Evolutionary conservation across 108 stramenopile genomes (phyloP).

Genomic region (Cyclotella sp.): DNA sequence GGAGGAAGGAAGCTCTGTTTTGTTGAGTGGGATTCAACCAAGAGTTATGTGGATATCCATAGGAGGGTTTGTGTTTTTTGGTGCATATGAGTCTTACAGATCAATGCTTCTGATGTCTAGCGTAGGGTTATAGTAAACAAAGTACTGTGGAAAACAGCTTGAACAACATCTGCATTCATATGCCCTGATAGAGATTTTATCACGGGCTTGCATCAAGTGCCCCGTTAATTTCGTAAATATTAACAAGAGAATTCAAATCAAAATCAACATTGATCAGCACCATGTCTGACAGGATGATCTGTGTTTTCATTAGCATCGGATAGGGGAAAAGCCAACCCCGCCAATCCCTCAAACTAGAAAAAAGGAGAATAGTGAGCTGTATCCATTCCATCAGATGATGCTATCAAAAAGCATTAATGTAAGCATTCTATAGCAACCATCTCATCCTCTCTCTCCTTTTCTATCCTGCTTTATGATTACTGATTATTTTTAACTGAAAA

Average conservation of each 20-base stretch:
- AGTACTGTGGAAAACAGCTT: background rate
- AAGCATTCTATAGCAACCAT: background rate
- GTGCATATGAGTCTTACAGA: conserved; percentile 88
- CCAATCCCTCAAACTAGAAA: background rate
- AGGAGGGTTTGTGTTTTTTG: conserved; percentile 99
- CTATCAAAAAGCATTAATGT: background rate
- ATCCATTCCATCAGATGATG: background rate
- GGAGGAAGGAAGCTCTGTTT: conserved; percentile 49
- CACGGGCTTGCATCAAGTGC: too few relatives aligned
- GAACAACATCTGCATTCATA: too few relatives aligned
- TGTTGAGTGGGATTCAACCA: conserved; percentile 92
- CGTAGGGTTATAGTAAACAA: conserved; percentile 15
- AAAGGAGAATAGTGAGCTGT: background rate
- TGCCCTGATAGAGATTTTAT: too few relatives aligned
- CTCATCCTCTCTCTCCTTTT: background rate
- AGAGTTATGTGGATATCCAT: conserved; percentile 98
- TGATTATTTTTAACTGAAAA: background rate
- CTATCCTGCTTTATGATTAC: too few relatives aligned
- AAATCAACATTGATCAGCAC: background rate
- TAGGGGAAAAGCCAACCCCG: background rate
- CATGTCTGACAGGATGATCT: too few relatives aligned
- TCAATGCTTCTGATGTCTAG: conserved; percentile 35
- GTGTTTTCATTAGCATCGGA: background rate
- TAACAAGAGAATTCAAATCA: background rate
- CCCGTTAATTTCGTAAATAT: too few relatives aligned